These are phyloP conservation scores for Hymenoscyphus infarciens DNA, from an alignment of 2,329 filamentous ascomycete species.

Conservation along the genomic window DNA sequence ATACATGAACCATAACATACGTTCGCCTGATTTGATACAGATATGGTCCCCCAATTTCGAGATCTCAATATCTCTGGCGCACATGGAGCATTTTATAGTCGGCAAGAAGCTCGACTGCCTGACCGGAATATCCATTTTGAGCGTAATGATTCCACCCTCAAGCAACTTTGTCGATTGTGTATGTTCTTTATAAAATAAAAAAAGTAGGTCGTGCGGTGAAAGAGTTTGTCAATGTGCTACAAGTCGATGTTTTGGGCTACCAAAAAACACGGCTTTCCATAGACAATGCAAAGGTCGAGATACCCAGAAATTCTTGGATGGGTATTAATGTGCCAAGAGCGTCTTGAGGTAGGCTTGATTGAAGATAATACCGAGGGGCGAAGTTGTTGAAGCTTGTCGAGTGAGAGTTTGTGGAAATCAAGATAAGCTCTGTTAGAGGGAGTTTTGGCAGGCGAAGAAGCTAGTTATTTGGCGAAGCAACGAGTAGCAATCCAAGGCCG, in stretches of 20 bases:
- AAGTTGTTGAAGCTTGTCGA: background rate
- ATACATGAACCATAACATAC: slow-evolving; percentile 30
- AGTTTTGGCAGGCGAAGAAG: background rate
- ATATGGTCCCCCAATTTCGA: slow-evolving; percentile 82
- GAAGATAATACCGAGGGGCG: background rate
- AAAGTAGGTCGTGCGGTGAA: background rate
- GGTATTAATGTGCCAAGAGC: background rate
- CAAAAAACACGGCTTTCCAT: background rate
- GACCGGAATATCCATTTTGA: slow-evolving; percentile 34
- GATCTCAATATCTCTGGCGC: slow-evolving; percentile 74
- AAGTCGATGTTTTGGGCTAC: background rate
- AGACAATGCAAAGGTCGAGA: background rate
- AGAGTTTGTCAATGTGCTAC: background rate
- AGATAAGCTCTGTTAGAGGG: background rate
- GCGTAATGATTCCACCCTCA: slow-evolving; percentile 8
- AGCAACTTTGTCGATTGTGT: background rate
- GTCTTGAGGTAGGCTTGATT: background rate
- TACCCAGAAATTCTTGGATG: background rate
- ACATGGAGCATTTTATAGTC: slow-evolving; percentile 84
- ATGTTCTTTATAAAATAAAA: background rate
- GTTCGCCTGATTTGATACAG: slow-evolving; percentile 54
- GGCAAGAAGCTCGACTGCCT: slow-evolving; percentile 67
- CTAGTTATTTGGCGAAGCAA: slow-evolving; percentile 6
- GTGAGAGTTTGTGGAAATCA: background rate
- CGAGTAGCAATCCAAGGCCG: slow-evolving; percentile 11